phyloP scores from a whole-genome alignment of 352 stramenopile genomes.

The Globisporangium apiculatum region DNA sequence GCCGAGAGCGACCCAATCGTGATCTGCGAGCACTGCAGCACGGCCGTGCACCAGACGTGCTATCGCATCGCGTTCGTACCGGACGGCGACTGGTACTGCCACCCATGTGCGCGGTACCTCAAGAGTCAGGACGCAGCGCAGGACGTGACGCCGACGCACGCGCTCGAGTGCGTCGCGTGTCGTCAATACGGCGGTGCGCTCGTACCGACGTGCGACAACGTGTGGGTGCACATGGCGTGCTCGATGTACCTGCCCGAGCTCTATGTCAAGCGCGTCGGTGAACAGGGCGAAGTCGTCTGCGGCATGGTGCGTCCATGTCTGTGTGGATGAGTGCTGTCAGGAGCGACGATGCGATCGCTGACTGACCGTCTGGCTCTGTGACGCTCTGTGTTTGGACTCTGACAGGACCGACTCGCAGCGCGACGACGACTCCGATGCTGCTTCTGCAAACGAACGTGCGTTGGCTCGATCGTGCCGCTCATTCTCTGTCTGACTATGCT shows the following conservation, averaged over 20 bases:
- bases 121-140: slow-evolving; percentile 27
- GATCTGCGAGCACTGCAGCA: slow-evolving; percentile 67
- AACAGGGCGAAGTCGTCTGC: slow-evolving; percentile 49
- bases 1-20: slow-evolving; percentile 68
- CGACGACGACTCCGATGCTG: slow-evolving; percentile 59
- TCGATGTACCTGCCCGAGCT: slow-evolving; percentile 78
- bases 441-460: slow-evolving; percentile 62
- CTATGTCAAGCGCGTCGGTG: slow-evolving; percentile 29
- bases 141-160: slow-evolving; percentile 43
- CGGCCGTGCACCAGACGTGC: slow-evolving; percentile 75
- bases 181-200: slow-evolving; percentile 46
- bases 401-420: slow-evolving; percentile 37
- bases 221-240: slow-evolving; percentile 75
- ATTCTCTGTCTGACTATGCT: background rate
- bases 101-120: slow-evolving; percentile 51
- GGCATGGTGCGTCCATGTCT: slow-evolving; percentile 26
- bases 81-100: slow-evolving; percentile 73
- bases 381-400: background rate
- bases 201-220: slow-evolving; percentile 29
- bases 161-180: slow-evolving; percentile 49
- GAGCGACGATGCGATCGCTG: background rate
- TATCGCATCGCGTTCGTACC: slow-evolving; percentile 63
- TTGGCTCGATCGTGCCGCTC: background rate
- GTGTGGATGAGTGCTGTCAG: background rate
- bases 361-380: background rate